Evolutionary conservation across 2,329 filamentous ascomycete genomes (phyloP).

Genomic region (Paraconiothyrium brasiliense): DNA sequence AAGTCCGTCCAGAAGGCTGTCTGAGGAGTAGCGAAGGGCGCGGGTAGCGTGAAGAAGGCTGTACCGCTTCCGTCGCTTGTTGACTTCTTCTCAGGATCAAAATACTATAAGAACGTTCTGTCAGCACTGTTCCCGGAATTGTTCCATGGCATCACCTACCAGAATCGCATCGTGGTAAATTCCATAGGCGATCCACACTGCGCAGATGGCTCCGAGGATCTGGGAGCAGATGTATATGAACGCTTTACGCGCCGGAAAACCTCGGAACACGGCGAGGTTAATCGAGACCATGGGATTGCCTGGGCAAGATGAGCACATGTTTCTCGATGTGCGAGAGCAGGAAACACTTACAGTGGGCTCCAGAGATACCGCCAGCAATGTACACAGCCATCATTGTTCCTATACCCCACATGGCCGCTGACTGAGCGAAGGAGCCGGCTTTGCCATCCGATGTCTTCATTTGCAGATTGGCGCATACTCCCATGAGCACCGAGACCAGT

Average conservation of each 20-base stretch:
- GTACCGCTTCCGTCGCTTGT: constrained; percentile 27
- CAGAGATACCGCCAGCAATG: constrained; percentile 55
- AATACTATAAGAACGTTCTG: constrained; percentile 8
- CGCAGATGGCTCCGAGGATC: constrained; percentile 47
- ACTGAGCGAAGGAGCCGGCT: constrained; percentile 19
- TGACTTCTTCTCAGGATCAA: constrained; percentile 23
- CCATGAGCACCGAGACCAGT: constrained; percentile 20
- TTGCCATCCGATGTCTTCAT: constrained; percentile 21
- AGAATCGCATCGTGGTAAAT: constrained; percentile 50
- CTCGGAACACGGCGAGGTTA: constrained; percentile 43
- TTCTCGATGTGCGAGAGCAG: neutral
- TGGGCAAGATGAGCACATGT: constrained; percentile 8
- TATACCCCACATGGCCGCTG: constrained; percentile 55
- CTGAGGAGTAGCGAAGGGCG: constrained; percentile 30
- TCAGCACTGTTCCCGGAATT: too few relatives aligned
- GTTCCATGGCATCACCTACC: too few relatives aligned
- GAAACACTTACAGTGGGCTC: constrained; percentile 55
- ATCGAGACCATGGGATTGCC: constrained; percentile 27
- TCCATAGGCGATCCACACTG: constrained; percentile 45
- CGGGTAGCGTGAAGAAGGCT: constrained; percentile 42
- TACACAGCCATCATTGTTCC: constrained; percentile 60
- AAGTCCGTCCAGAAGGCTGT: constrained; percentile 53
- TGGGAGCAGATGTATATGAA: constrained; percentile 46
- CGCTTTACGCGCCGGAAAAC: constrained; percentile 43
- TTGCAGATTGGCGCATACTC: constrained; percentile 24